Evolutionary conservation across 371 early-diverging fungal species (phyloP), one percentile per base, ranked within the genome.

Genomic region (Mucor plumbeus): DNA sequence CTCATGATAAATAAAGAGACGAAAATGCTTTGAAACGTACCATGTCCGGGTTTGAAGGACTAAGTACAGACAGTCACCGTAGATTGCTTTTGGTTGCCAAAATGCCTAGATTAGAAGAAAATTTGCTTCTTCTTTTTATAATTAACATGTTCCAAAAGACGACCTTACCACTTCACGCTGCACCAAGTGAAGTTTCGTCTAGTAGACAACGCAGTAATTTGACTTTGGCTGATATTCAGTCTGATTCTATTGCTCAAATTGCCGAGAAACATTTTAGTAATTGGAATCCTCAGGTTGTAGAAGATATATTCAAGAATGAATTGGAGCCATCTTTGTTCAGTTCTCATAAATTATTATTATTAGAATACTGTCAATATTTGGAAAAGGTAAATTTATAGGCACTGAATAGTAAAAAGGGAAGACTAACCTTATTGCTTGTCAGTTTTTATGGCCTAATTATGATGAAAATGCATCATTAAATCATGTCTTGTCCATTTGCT

Each of bases 361-460:
- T 95, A 35, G 96, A 95, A 70, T 84, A 87, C 56, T 83, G 76
- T 40, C 94, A 94, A 61, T 95, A 93, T 63, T 74, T 95, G 41
- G 96, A 95, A 83, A 88, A 89, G 85, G 91, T 90, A 77, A 57
- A 19, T 40, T 35, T 5, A 13, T n/a, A n/a, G 26, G 3, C 3
- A 26, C 26, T n/a, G 11, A 5, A 10, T 19, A 50, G 50, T 19
- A 17, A 26, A 14, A 6, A 9, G 13, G 5, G 0, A 31, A 10
- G 26, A 21, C 53, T 53, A 26, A 53, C 26, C 53, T 11, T 10
- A 19, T 31, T 31, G 26, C 4, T 38, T 56, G 8, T 14, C 54
- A 87, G 87, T 95, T 90, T 68, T 83, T 96, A 13, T 96, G 95
- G 95, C 92, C 92, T 0, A 70, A 85, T 69, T 94, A 80, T 67